Conservation (phyloP, 345 rosid genomes). For the Carallia brachiata region DNA sequence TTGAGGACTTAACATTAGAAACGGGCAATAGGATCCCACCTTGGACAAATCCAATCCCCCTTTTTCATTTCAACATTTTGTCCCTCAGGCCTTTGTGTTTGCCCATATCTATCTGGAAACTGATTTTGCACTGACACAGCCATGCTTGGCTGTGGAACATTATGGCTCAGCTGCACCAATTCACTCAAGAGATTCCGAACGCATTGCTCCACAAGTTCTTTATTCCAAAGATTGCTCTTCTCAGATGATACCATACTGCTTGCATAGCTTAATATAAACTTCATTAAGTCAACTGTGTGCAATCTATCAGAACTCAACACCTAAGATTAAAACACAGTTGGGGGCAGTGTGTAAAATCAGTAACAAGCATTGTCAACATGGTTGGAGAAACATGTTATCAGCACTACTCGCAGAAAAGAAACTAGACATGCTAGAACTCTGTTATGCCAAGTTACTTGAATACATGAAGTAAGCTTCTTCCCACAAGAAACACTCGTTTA, state of each 20-base stretch:
- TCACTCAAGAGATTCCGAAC: conserved; percentile 56
- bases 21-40: conserved; percentile 37
- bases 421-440: too few species aligned
- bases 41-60: conserved; percentile 91
- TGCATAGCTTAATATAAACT: conserved; percentile 64
- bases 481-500: too few species aligned
- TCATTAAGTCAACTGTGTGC: conserved; percentile 71
- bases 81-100: conserved; percentile 37
- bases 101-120: conserved; percentile 41
- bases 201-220: conserved; percentile 51
- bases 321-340: conserved; percentile 31
- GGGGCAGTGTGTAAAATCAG: neutral
- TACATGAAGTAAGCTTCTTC: too few species aligned
- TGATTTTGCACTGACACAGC: conserved; percentile 35
- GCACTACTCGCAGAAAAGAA: too few species aligned
- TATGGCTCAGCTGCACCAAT: conserved; percentile 48
- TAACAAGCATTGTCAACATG: neutral
- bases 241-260: conserved; percentile 38
- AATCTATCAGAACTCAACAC: conserved; percentile 39
- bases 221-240: conserved; percentile 26
- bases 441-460: too few species aligned
- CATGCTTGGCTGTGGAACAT: conserved; percentile 27
- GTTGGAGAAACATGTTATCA: neutral
- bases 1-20: neutral
- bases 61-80: conserved; percentile 71